These are phyloP conservation scores for Termitomyces sp. DNA, from an alignment of 768 basidiomycete genomes.

Conservation along the genomic window DNA sequence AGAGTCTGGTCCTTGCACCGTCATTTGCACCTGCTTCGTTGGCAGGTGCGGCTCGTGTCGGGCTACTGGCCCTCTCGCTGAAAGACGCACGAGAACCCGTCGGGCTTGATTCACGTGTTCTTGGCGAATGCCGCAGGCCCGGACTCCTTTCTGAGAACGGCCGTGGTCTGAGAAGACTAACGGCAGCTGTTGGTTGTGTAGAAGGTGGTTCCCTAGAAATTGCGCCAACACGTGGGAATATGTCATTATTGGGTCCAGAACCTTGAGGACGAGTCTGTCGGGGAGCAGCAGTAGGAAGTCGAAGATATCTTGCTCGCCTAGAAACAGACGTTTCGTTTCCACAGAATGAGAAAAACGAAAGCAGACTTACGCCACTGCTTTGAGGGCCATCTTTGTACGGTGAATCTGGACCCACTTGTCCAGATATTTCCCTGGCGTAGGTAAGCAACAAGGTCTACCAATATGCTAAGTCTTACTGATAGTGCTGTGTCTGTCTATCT, in stretches of 20 bases:
- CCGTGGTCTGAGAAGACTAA: slow-evolving; percentile 27
- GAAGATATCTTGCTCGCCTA: slow-evolving; percentile 81
- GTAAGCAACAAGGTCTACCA: slow-evolving; percentile 11
- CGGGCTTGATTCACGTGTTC: slow-evolving; percentile 23
- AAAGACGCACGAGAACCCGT: slow-evolving; percentile 16
- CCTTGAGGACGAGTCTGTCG: slow-evolving; percentile 22
- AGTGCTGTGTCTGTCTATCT: slow-evolving; percentile 48
- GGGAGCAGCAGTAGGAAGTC: slow-evolving; percentile 57
- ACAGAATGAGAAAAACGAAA: neutral
- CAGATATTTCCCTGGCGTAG: slow-evolving; percentile 44
- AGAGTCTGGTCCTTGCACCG: slow-evolving; percentile 42
- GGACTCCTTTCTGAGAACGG: slow-evolving; percentile 34
- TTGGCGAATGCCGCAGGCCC: slow-evolving; percentile 30
- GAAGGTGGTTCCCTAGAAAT: slow-evolving; percentile 13
- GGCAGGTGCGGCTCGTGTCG: slow-evolving; percentile 19
- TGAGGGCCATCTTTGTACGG: slow-evolving; percentile 67
- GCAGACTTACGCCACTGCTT: slow-evolving; percentile 76
- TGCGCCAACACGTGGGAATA: slow-evolving; percentile 2
- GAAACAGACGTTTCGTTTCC: slow-evolving; percentile 10
- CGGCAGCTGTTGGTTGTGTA: slow-evolving; percentile 15
- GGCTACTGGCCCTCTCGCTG: slow-evolving; percentile 17
- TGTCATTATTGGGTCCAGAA: neutral
- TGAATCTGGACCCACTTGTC: slow-evolving; percentile 69
- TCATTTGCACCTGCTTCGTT: slow-evolving; percentile 32
- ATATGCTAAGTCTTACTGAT: slow-evolving; percentile 46